phyloP scores from a whole-genome alignment of 352 stramenopile genomes.

The Blastocystis sp. region DNA sequence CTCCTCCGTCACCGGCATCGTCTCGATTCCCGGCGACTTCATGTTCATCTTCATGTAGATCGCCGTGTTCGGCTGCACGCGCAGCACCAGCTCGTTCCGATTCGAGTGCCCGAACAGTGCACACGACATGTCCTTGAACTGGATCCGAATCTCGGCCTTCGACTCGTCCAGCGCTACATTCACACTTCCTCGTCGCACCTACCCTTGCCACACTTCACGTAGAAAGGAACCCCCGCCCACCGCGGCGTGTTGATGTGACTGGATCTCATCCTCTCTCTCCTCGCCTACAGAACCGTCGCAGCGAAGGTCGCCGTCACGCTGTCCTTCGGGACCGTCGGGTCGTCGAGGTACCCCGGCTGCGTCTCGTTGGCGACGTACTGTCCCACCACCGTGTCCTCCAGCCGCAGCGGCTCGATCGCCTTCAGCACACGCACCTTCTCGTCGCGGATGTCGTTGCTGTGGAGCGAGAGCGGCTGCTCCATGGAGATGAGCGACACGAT shows the following conservation, averaged over 20 bases:
- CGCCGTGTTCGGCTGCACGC: slow-evolving; percentile 84
- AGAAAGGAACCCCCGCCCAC: slow-evolving; percentile 92
- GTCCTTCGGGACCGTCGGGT: slow-evolving; percentile 82
- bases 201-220: slow-evolving; percentile 96
- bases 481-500: slow-evolving; percentile 90
- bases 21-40: slow-evolving; percentile 63
- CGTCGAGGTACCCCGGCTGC: slow-evolving; percentile 82
- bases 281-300: slow-evolving; percentile 65
- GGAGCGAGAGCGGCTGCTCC: slow-evolving; percentile 74
- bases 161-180: slow-evolving; percentile 87
- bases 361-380: slow-evolving; percentile 80
- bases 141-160: slow-evolving; percentile 88
- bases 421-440: slow-evolving; percentile 94
- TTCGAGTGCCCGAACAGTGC: slow-evolving; percentile 70
- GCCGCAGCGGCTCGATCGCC: slow-evolving; percentile 77
- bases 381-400: slow-evolving; percentile 87
- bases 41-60: slow-evolving; percentile 82
- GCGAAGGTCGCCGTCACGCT: slow-evolving; percentile 80
- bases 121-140: slow-evolving; percentile 83
- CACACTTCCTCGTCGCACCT: not conserved
- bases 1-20: slow-evolving; percentile 80
- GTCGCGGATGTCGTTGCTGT: slow-evolving; percentile 80
- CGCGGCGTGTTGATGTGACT: slow-evolving; percentile 84
- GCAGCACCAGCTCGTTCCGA: slow-evolving; percentile 87
- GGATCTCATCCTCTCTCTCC: slow-evolving; percentile 44